Percentiles rank a stretch among this genome's conserved stretches.
Conservation (phyloP, 352 stramenopile genomes). For the Peronospora farinosa region DNA sequence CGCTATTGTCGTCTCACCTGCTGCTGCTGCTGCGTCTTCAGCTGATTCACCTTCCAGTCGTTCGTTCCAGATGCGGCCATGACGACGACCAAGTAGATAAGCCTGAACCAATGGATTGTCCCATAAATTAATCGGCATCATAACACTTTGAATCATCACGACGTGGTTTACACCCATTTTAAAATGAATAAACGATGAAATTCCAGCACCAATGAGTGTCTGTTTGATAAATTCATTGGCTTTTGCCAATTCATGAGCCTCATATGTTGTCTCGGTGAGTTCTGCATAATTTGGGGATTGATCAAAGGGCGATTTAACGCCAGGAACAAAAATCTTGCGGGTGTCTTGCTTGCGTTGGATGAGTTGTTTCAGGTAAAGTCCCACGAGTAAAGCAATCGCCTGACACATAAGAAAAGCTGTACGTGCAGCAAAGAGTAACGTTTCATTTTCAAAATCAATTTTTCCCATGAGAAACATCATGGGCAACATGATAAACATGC, state of each 20-base stretch:
- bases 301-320: slow-evolving; percentile 70
- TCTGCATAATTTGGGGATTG: slow-evolving; percentile 72
- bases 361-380: slow-evolving; percentile 67
- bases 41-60: slow-evolving; percentile 65
- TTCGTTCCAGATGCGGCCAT: slow-evolving; percentile 75
- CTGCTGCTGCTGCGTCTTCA: slow-evolving; percentile 39
- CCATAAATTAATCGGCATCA: slow-evolving; percentile 80
- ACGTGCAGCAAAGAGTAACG: slow-evolving; percentile 56
- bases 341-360: slow-evolving; percentile 70
- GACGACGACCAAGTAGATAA: slow-evolving; percentile 58
- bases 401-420: slow-evolving; percentile 63
- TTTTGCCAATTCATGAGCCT: slow-evolving; percentile 59
- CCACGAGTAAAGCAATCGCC: slow-evolving; percentile 47
- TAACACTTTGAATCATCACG: slow-evolving; percentile 82
- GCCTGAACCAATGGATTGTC: slow-evolving; percentile 74
- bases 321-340: slow-evolving; percentile 73
- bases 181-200: slow-evolving; percentile 77
- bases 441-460: slow-evolving; percentile 75
- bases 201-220: slow-evolving; percentile 69
- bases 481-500: slow-evolving; percentile 79
- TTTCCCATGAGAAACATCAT: slow-evolving; percentile 86
- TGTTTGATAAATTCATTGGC: slow-evolving; percentile 79
- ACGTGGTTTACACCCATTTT: slow-evolving; percentile 85
- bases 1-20: slow-evolving; percentile 8
- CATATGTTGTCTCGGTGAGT: slow-evolving; percentile 77